Base-by-base conservation (phyloP, 2,329 filamentous ascomycete species). In the Arachnopeziza araneosa region DNA sequence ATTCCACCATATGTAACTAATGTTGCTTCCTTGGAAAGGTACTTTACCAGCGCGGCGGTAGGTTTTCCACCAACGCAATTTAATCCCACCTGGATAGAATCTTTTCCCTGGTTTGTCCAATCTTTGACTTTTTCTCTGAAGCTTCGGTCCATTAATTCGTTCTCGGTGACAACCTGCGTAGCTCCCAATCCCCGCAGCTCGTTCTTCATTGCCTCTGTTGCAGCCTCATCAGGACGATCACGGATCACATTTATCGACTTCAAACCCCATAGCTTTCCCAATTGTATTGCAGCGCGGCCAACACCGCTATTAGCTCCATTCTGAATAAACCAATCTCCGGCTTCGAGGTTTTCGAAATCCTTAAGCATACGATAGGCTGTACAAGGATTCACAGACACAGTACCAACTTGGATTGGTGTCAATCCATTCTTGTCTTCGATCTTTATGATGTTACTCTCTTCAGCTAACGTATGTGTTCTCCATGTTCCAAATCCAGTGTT, bases 291-390 rank as follows among this genome's bases (percentile, higher is more conserved):
- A 2, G 93, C 90, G 49, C 95, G 81, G 1, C 95, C 95, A 19
- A 99, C 95, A 12, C 92, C 95, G 50, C 87, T 91, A 75, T 99
- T 99, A 49, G 93, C 95, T 8, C 93, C 95, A 73, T 99, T 99
- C 76, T 99, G 95, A 53, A 99, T 86, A 72, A 97, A 91, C 93
- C 93, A 99, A 59, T 96, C 88, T 58, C 93, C 90, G n/a, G 85
- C 83, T 58, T 81, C 72, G 70, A 87, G 75, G 3, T 78, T 72
- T 4, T 77, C 85, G 71, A 93, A 97, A 72, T 93, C 90, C 59
- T 86, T 85, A 60, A 99, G 82, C 87, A 99, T 96, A 58, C 93
- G 85, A 76, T 96, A 98, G 1, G 95, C 95, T 1, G 92, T 96
- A 74, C 91, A 93, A 1, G 95, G 95, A 74, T 99, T 99, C 50